These are phyloP conservation scores for Hanseniaspora occidentalis DNA, from an alignment of 805 yeast genomes.

Conservation along the genomic window DNA sequence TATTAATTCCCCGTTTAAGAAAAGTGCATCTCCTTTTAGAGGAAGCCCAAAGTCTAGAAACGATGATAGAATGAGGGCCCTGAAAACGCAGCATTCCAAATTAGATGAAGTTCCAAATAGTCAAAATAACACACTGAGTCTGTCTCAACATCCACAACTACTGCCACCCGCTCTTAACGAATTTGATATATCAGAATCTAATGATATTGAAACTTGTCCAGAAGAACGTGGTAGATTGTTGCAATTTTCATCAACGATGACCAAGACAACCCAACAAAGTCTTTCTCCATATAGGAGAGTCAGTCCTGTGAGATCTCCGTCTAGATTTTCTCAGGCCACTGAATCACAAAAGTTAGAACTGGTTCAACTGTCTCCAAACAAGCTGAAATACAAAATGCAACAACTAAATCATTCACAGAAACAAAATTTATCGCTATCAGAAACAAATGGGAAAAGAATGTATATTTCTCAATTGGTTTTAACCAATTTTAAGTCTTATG, in stretches of 20 bases:
- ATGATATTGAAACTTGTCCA: background rate
- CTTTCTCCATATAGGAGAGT: slow-evolving; percentile 4
- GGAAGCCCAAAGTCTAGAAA: too few species aligned
- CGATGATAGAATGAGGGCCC: too few species aligned
- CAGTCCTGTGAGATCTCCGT: background rate
- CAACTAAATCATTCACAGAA: slow-evolving; percentile 19
- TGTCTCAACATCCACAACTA: background rate
- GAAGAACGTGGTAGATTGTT: background rate
- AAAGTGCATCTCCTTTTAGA: slow-evolving; percentile 4
- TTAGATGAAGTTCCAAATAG: background rate
- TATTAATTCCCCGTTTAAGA: slow-evolving; percentile 6
- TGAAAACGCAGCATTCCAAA: background rate
- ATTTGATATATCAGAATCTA: background rate
- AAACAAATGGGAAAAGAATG: slow-evolving; percentile 32
- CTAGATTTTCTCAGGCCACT: slow-evolving; percentile 12
- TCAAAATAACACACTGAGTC: background rate
- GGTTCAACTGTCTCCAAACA: slow-evolving; percentile 31
- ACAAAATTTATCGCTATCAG: slow-evolving; percentile 25
- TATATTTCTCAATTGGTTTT: slow-evolving; percentile 66
- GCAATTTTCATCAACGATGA: background rate
- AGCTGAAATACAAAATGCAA: slow-evolving; percentile 21
- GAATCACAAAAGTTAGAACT: slow-evolving; percentile 29
- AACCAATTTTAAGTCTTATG: slow-evolving; percentile 87
- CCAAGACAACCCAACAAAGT: slow-evolving; percentile 2
- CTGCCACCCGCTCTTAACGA: background rate